These are phyloP conservation scores for Cryptosporidium viatorum DNA, from an alignment of 169 alveolate genomes.

Conservation along the genomic window DNA sequence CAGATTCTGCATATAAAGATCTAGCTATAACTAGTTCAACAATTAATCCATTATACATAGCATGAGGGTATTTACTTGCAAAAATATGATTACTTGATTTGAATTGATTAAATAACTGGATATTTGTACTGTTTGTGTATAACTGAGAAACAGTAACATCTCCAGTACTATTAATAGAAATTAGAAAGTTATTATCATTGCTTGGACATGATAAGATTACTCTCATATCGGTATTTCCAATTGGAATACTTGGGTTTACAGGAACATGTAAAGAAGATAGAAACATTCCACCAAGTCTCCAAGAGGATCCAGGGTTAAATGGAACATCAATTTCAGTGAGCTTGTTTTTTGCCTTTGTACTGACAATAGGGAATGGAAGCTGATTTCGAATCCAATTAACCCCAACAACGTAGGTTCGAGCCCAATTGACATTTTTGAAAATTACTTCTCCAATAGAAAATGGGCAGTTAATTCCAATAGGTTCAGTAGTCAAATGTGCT, in stretches of 20 bases:
- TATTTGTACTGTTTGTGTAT: conserved; percentile 15
- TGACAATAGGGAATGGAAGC: conserved; percentile 54
- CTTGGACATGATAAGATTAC: conserved; percentile 43
- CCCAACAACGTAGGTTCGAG: conserved; percentile 34
- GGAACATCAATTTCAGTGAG: conserved; percentile 4
- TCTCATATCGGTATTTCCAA: conserved; percentile 47
- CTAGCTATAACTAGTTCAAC: conserved; percentile 53
- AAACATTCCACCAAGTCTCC: conserved; percentile 74
- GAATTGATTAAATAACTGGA: conserved; percentile 1
- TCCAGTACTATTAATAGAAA: conserved; percentile 50
- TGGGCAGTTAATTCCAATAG: conserved; percentile 71
- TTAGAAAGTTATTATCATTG: conserved; percentile 6
- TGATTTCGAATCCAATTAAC: conserved; percentile 61
- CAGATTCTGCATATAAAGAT: conserved; percentile 48
- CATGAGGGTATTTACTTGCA: conserved; percentile 15
- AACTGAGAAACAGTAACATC: conserved; percentile 25
- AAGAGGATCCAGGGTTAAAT: conserved; percentile 32
- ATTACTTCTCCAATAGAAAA: conserved; percentile 57
- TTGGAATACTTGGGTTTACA: conserved; percentile 38
- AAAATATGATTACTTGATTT: neutral
- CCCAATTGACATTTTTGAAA: conserved; percentile 59
- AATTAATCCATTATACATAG: conserved; percentile 39
- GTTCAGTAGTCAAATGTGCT: conserved; percentile 24
- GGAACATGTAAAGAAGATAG: conserved; percentile 56
- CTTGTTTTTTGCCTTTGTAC: neutral